phyloP scores from a whole-genome alignment of 2,329 filamentous ascomycete genomes.

The Scorias spongiosa region DNA sequence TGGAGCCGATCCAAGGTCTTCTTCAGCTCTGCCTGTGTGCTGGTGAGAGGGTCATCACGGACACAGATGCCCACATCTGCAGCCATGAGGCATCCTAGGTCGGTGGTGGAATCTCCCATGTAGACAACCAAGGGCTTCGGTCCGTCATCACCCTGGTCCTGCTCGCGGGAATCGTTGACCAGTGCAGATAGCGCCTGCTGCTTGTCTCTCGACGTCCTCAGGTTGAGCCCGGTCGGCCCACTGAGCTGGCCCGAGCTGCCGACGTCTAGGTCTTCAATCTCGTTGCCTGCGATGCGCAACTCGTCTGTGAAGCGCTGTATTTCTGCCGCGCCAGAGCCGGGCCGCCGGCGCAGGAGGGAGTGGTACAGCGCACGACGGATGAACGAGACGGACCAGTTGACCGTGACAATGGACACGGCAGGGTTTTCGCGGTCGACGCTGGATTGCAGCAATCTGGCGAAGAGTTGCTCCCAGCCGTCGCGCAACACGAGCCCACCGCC shows the following conservation, averaged over 20 bases:
- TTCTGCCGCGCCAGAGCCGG: conserved; percentile 1
- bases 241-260: conserved; percentile 17
- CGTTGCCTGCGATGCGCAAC: conserved; percentile 19
- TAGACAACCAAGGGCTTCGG: background rate
- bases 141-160: background rate
- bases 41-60: conserved; percentile 18
- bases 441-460: conserved; percentile 10
- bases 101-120: background rate
- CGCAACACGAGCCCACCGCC: conserved; percentile 22
- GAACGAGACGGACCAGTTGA: conserved; percentile 33
- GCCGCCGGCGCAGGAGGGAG: background rate
- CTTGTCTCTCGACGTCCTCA: conserved; percentile 29
- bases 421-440: conserved; percentile 7
- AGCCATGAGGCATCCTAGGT: conserved; percentile 26
- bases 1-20: background rate
- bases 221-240: conserved; percentile 9
- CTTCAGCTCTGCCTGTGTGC: background rate
- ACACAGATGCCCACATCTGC: conserved; percentile 34
- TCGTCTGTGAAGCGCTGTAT: conserved; percentile 4
- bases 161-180: background rate
- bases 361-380: conserved; percentile 17
- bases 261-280: conserved; percentile 17
- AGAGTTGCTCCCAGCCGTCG: conserved; percentile 20
- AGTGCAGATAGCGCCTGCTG: conserved; percentile 4
- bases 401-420: conserved; percentile 23